phyloP scores from a whole-genome alignment of 2,329 filamentous ascomycete species.

The Aspergillus cejpii region DNA sequence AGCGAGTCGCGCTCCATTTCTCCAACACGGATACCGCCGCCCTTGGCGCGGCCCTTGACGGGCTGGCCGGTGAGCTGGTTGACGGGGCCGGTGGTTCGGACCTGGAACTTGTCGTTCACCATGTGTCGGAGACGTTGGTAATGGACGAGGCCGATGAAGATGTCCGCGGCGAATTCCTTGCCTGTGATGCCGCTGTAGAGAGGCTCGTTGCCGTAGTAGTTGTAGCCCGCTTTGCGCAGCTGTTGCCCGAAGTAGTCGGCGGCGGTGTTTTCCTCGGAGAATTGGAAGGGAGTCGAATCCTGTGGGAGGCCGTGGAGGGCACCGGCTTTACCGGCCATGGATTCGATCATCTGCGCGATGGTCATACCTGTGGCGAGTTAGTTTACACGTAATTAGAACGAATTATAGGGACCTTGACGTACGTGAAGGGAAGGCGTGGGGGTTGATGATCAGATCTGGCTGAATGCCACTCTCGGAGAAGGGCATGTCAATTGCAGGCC shows the following conservation, averaged over 20 bases:
- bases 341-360: conserved; percentile 98
- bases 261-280: conserved; percentile 85
- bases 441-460: conserved; percentile 97
- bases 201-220: conserved; percentile 96
- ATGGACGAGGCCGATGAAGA: conserved; percentile 95
- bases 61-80: conserved; percentile 88
- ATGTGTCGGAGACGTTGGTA: conserved; percentile 98
- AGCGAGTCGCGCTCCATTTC: conserved; percentile 98
- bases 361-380: conserved; percentile 60
- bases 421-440: conserved; percentile 96
- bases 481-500: conserved; percentile 89
- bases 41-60: conserved; percentile 92
- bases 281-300: conserved; percentile 91
- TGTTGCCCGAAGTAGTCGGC: conserved; percentile 95
- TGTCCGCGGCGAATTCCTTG: conserved; percentile 86
- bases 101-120: conserved; percentile 99
- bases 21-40: conserved; percentile 96
- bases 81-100: conserved; percentile 88
- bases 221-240: conserved; percentile 89
- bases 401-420: conserved; percentile 1
- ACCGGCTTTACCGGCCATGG: conserved; percentile 87
- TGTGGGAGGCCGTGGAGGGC: conserved; percentile 93
- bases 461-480: conserved; percentile 96
- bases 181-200: conserved; percentile 98
- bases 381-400: too few relatives aligned